Base-by-base conservation (phyloP, 345 rosid species). In the Noccaea bulbosa region DNA sequence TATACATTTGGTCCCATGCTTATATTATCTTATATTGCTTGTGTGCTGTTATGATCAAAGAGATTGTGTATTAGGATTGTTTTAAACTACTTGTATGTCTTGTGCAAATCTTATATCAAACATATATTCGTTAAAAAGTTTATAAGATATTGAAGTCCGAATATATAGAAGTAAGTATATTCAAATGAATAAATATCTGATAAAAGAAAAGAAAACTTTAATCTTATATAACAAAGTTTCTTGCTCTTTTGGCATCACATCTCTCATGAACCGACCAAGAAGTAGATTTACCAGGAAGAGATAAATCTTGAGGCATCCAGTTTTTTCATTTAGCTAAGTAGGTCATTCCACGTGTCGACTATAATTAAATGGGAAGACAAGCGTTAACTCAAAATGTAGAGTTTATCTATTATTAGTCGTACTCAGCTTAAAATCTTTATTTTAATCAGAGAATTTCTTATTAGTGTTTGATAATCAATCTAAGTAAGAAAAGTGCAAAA, bases 211-310 rank as follows among this genome's bases (percentile, higher is more conserved):
- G 3, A 59, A 38, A 60, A 15, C 35, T 33, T 33, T 27, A 27
- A 27, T 27, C 30, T 27, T 27, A 22, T 15, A 61, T 16, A 63
- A 44, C 12, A 22, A 53, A 64, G 35, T 64, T 64, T 72, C 71
- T 45, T 73, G 65, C 6, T 39, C 37, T 30, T 45, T 65, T 12
- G 66, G 30, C 60, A 72, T 54, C 33, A 56, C 60, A 73, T 39
- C 40, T 37, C 27, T 39, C 17, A 32, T 73, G 71, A 37, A 38
- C 60, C 71, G 77, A 65, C 71, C 44, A 64, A 55, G 70, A 62
- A 71, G 62, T 71, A 41, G 75, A 71, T 52, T n/a, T 62, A 51
- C 69, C 48, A 62, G 37, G 37, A 45, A 63, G 54, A 38, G 34
- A 63, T 63, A 34, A 63, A 63, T 47, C 64, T 16, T 56, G 60